Base-by-base conservation (phyloP, 2,329 filamentous ascomycete species). In the Cercospora janseana region DNA sequence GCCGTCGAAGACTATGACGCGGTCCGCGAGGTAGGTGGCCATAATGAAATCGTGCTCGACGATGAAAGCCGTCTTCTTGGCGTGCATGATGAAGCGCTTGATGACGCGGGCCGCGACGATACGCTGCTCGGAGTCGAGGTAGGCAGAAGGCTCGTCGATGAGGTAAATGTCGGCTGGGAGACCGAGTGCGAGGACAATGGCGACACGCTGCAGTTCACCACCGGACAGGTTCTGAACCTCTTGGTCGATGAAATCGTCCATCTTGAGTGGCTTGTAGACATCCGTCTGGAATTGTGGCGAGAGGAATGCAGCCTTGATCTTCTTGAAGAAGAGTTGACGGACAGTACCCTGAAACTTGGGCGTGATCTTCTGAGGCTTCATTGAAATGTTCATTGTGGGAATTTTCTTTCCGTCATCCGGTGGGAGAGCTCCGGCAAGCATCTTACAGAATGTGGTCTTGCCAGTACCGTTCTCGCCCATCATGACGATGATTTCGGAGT, bases 11-110 rank as follows among this genome's bases (percentile, higher is more conserved):
- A 98, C 93, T 66, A 98, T 98, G 71, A 98, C 93, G 61, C 93
- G 88, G 68, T 98, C 94, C 37, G 93, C 83, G 38, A 86, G 78
- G 66, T 86, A 86, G 34, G 83, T 86, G 31, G 83, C 82, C 91
- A 97, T 96, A 77, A 97, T 95, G 78, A 98, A 97, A 80, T 98
- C 93, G 86, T 98, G 93, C 83, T 98, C 93, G 70, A 98, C 92
- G 62, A 98, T 84, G 71, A 98, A 98, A 43, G 93, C 93, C 0
- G 93, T 98, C 83, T 97, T 97, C 84, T 97, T 97, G 65, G 90
- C 85, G 78, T 98, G 92, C 93, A 98, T 98, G 74, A 98, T 98
- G 80, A 95, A 98, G 61, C 93, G 87, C 80, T 98, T 98, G 77
- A 98, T 98, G 69, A 98, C 94, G 68, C 91, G 87, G 37, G 92